phyloP scores from a whole-genome alignment of 768 basidiomycete species.

The Russula virescens region DNA sequence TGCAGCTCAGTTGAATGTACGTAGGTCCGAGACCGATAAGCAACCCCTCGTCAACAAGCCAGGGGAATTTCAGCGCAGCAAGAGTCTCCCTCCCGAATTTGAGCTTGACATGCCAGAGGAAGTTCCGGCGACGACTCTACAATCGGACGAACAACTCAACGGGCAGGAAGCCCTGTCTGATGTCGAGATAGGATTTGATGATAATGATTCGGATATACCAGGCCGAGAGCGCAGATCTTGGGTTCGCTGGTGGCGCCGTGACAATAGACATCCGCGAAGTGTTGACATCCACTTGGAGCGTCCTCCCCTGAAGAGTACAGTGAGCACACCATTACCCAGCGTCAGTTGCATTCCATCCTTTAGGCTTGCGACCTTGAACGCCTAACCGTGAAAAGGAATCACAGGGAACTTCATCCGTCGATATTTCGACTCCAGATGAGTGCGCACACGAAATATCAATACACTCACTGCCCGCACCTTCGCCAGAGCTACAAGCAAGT shows the following conservation, averaged over 20 bases:
- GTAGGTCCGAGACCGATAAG: conserved; percentile 12
- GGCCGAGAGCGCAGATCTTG: conserved; percentile 47
- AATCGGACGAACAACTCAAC: neutral
- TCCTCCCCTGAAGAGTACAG: neutral
- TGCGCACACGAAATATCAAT: neutral
- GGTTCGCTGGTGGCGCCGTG: conserved; percentile 81
- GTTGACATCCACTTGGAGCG: neutral
- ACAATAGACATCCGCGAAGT: conserved; percentile 27
- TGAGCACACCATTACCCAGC: neutral
- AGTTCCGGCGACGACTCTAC: neutral
- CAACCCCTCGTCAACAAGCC: conserved; percentile 20
- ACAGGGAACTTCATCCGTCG: neutral
- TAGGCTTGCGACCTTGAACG: neutral
- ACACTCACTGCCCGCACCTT: neutral
- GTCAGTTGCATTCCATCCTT: neutral
- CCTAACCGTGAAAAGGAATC: neutral
- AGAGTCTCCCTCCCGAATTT: conserved; percentile 51
- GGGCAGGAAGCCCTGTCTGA: conserved; percentile 13
- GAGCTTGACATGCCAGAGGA: conserved; percentile 9
- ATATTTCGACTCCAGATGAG: conserved; percentile 1
- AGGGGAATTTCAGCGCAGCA: conserved; percentile 40
- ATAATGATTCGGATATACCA: neutral
- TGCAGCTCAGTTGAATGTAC: neutral
- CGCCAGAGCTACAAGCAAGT: neutral
- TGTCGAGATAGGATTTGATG: conserved; percentile 8